Evolutionary conservation across 106 monocot species (phyloP), one percentile per base, ranked within the genome.

Genomic region (Dioscorea alata): DNA sequence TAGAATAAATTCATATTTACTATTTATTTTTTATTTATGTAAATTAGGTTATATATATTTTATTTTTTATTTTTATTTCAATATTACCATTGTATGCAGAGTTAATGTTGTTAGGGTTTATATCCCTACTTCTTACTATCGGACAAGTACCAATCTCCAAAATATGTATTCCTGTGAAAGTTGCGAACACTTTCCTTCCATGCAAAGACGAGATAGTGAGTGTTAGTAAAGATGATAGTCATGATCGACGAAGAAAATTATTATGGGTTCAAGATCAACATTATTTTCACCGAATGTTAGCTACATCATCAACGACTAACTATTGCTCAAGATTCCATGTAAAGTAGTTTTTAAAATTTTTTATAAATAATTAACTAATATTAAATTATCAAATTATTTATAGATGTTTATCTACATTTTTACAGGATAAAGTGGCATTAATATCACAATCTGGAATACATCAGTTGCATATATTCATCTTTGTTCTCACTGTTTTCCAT

Each of bases 41-140:
- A 4, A 4, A 53, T 2, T 53, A 13, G 17, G 13, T 4, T n/a
- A 2, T 2, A 53, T 53, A n/a, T 2, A 53, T 2, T 16, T 2
- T 71, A 42, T 48, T 61, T 71, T 15, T 42, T 1, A 28, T 28
- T 28, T 28, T 28, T 1, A 28, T 28, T 1, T 28, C 3, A 28
- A 28, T 28, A 3, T 71, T 9, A 60, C 42, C 8, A 71, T 34
- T 19, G 34, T 48, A 35, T 84, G 74, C 95, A 86, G 95, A 96
- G 72, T 73, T 96, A 69, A 96, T 96, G 95, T 66, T 91, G 70
- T 82, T 96, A 58, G 95, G 95, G 9, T 96, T 96, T 81, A 96
- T 96, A 65, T 96, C 95, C 13, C 73, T 96, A 57, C 71, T 96
- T 57, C 71, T 91, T 77, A 91, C 86, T 16, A 82, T 96, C 60